Evolutionary conservation across 306 rosid species (phyloP).

Genomic region (Glycine tomentella): DNA sequence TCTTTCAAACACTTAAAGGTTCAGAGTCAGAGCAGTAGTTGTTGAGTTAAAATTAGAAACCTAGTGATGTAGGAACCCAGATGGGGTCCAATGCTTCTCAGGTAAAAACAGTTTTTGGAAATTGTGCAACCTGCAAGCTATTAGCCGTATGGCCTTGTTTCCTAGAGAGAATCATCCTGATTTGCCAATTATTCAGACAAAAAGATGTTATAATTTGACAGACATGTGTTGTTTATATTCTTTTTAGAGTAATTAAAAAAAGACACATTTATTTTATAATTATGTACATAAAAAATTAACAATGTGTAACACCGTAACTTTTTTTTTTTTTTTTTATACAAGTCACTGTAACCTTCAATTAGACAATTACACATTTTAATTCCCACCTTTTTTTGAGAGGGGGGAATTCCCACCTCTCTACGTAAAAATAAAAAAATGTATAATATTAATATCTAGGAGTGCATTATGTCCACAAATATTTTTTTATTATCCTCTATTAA

Average conservation of each 20-base stretch:
- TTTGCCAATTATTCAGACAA: conserved; percentile 16
- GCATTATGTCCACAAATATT: no score
- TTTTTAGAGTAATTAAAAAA: no score
- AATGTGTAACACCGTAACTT: background rate
- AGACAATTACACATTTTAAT: background rate
- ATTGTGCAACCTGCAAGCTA: conserved; percentile 1
- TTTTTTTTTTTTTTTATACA: background rate
- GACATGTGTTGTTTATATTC: no score
- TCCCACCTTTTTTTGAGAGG: no score
- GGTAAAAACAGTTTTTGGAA: background rate
- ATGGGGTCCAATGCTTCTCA: background rate
- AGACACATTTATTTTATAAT: background rate
- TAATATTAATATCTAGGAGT: no score
- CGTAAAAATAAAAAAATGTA: no score
- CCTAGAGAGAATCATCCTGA: background rate
- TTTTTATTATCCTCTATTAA: no score
- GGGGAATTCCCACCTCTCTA: no score
- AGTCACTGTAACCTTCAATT: background rate
- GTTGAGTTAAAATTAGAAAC: background rate
- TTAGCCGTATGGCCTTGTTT: background rate
- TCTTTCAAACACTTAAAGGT: background rate
- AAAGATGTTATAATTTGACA: background rate
- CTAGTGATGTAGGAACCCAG: conserved; percentile 23
- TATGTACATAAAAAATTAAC: background rate
- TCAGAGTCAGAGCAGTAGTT: background rate